Base-by-base conservation (phyloP, 306 rosid genomes). In the Mucuna pruriens region DNA sequence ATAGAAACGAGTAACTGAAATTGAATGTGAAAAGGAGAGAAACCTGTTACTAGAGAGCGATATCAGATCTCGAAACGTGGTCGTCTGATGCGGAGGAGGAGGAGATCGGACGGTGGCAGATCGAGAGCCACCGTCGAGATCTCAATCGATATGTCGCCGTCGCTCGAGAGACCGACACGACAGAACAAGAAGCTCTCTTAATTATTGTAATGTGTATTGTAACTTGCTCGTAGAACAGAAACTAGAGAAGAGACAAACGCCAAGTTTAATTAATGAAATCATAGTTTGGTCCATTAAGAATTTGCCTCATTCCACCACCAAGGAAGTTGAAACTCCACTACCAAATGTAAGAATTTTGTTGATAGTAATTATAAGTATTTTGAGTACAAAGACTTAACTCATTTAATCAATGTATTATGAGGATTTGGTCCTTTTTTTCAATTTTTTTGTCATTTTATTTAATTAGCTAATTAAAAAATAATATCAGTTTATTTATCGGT, bases 61-160 rank as follows among this genome's bases (percentile, higher is more conserved):
- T 20, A 39, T 75, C 75, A 73, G 86, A 88, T 84, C 87, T 66
- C 61, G 85, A 20, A 12, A 60, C 22, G 40, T 1, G 33, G 70
- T 80, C 29, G 67, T 7, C 16, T 58, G 83, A 54, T 65, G 65
- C 39, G 81, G 85, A 26, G 88, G 72, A 45, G 34, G 46, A 52
- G 19, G 76, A 74, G 44, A 16, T 49, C 7, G 66, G 85, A 79
- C 84, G 90, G 91, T 81, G 87, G 83, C 69, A 68, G 82, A 77
- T 70, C 62, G 64, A 79, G 63, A 57, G 82, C 79, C 86, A 81
- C 88, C 85, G 88, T 79, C 75, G 84, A 82, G 80, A 84, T 79
- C 74, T 55, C 58, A 61, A 75, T 26, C 8, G 84, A 72, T 51
- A 54, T 74, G 86, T 25, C 61, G 86, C 25, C 39, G 71, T 40